Conservation (phyloP, 495 filamentous ascomycete species). For the Rostrohypoxylon terebratum region DNA sequence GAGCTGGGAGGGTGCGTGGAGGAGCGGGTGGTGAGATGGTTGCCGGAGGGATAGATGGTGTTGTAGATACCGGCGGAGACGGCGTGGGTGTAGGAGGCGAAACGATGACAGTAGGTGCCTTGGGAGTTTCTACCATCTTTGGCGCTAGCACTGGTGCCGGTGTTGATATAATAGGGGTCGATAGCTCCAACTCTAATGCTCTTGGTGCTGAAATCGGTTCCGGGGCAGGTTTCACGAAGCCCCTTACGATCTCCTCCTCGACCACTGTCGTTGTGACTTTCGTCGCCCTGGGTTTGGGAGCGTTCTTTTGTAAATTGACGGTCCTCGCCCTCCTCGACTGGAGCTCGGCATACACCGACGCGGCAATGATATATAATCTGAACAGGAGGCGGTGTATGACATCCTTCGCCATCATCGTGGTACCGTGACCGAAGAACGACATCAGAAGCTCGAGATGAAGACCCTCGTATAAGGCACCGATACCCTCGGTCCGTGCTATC, state of each 20-base stretch:
- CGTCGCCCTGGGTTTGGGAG: background rate
- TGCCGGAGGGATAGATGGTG: slow-evolving; percentile 6
- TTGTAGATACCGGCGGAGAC: background rate
- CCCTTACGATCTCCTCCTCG: background rate
- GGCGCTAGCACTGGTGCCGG: background rate
- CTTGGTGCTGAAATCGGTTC: background rate
- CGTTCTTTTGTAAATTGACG: background rate
- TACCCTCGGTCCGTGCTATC: slow-evolving; percentile 75
- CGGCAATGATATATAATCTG: slow-evolving; percentile 69
- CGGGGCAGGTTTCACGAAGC: background rate
- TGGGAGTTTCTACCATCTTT: background rate
- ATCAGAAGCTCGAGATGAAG: slow-evolving; percentile 81
- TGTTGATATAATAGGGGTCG: background rate
- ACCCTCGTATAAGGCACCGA: slow-evolving; percentile 79
- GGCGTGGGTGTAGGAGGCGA: background rate
- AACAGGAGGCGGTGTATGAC: slow-evolving; percentile 80
- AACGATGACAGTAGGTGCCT: background rate
- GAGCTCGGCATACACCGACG: slow-evolving; percentile 50
- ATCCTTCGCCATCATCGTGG: slow-evolving; percentile 92
- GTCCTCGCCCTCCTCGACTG: slow-evolving; percentile 25
- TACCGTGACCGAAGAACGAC: slow-evolving; percentile 86
- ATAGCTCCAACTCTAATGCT: background rate
- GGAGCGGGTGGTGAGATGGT: background rate
- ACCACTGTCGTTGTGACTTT: background rate
- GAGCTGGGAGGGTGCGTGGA: background rate